Percentiles rank a stretch among this genome's conserved stretches.
phyloP scores from a whole-genome alignment of 177 flowering plant species.

The Vitis hybrid region DNA sequence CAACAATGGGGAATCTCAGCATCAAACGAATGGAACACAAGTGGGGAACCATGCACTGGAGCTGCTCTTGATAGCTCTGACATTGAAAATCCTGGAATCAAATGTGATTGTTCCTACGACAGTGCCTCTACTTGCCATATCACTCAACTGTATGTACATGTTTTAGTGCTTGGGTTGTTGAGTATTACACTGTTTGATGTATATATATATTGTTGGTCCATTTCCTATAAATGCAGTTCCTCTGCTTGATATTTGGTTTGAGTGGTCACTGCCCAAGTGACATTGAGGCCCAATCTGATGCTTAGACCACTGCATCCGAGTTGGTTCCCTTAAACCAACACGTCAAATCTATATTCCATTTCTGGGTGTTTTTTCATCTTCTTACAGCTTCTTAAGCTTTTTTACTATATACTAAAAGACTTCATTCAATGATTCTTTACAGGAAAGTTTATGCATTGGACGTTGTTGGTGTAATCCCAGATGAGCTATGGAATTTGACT shows the following conservation, averaged over 20 bases:
- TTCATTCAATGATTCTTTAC: constrained; percentile 13
- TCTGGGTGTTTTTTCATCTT: no score
- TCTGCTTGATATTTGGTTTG: no score
- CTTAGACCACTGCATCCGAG: no score
- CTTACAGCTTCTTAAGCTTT: no score
- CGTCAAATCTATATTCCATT: no score
- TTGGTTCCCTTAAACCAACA: no score
- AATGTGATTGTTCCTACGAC: constrained; percentile 32
- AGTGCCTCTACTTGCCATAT: constrained; percentile 29
- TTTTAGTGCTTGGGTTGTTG: no score
- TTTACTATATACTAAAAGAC: no score
- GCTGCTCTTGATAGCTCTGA: constrained; percentile 7
- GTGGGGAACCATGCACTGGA: constrained; percentile 41
- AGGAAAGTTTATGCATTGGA: constrained; percentile 57
- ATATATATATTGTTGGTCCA: neutral
- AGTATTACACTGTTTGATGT: no score
- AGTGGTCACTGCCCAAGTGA: no score
- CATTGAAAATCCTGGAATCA: constrained; percentile 30
- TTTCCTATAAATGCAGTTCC: neutral
- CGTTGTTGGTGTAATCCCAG: constrained; percentile 53
- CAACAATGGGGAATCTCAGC: constrained; percentile 27
- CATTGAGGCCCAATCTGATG: no score
- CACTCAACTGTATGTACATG: constrained; percentile 22
- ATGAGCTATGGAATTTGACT: constrained; percentile 60
- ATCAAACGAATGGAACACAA: constrained; percentile 25